Conservation (phyloP, 1,139 yeast species). For the Taiozyma sp. region DNA sequence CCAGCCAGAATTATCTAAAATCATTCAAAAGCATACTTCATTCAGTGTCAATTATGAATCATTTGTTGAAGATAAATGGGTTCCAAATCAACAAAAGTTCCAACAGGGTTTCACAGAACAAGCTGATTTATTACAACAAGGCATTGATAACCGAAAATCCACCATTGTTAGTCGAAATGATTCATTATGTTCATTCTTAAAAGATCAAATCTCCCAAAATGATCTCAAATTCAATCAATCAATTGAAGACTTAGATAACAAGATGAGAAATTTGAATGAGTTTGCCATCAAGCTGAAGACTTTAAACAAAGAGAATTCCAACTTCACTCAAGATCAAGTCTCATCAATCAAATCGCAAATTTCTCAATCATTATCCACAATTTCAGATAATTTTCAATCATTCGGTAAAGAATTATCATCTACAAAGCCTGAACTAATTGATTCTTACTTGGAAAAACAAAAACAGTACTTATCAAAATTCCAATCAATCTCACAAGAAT, state of each 20-base stretch:
- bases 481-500: slow-evolving; percentile 1
- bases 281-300: slow-evolving; percentile 8
- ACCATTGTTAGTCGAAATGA: not conserved
- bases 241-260: slow-evolving; percentile 2
- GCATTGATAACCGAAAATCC: not conserved
- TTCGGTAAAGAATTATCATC: slow-evolving; percentile 13
- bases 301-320: slow-evolving; percentile 8
- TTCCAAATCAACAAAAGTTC: slow-evolving; percentile 11
- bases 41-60: slow-evolving; percentile 13
- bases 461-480: slow-evolving; percentile 6
- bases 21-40: slow-evolving; percentile 8
- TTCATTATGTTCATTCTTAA: not conserved
- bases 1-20: slow-evolving; percentile 7
- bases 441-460: slow-evolving; percentile 11
- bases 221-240: not conserved
- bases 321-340: slow-evolving; percentile 2
- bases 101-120: slow-evolving; percentile 4
- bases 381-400: slow-evolving; percentile 4
- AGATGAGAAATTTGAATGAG: slow-evolving; percentile 9
- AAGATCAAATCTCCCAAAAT: not conserved
- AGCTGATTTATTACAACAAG: not conserved
- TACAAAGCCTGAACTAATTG: slow-evolving; percentile 16
- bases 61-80: slow-evolving; percentile 14
- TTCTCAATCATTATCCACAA: not conserved
- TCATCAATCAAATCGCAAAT: not conserved